Base-by-base conservation (phyloP, 208 protist genomes). In the Angomonas deanei region DNA sequence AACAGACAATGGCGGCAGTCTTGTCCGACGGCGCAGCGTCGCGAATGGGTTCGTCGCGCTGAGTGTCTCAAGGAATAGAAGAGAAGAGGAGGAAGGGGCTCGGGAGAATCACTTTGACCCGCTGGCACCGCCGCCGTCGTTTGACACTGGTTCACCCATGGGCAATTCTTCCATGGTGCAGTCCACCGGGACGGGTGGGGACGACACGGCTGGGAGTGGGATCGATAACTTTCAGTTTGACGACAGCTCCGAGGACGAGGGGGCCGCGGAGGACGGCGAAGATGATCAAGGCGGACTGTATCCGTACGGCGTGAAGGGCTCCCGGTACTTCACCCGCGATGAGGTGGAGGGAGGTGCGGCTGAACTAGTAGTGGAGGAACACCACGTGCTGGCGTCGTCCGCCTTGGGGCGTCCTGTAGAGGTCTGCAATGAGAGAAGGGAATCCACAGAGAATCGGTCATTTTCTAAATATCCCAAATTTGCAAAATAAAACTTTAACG, bases 211-310 rank as follows among this genome's bases (percentile, higher is more conserved):
- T 6, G 28, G 19, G 6, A 59, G 5, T 5, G 53, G 17, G 3
- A 30, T 59, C 2, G 53, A 59, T n/a, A 59, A 59, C 53, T 59
- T 59, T 59, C 17, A 59, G 53, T 59, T 59, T 21, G 53, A 24
- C 2, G 32, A 34, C 30, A 59, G 53, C 15, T 59, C 53, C 1
- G 53, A 59, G 28, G 53, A 59, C 27, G 30, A 39, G 2, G 53
- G 39, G 15, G 30, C 3, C 17, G 3, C 23, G 19, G 11, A 8
- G 21, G 23, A 31, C n/a, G 21, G 49, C 3, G 27, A 59, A 17
- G 26, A 2, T 1, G 4, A 3, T 4, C 28, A 59, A 17, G 30
- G 15, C 17, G 27, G 39, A 21, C 28, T 28, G 28, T 23, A 59
- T 30, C 32, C 53, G 2, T 30, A 59, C 53, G 30, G 53, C 31